Evolutionary conservation across 441 rosid genomes (phyloP).

Genomic region (Syzygium syzygioides): DNA sequence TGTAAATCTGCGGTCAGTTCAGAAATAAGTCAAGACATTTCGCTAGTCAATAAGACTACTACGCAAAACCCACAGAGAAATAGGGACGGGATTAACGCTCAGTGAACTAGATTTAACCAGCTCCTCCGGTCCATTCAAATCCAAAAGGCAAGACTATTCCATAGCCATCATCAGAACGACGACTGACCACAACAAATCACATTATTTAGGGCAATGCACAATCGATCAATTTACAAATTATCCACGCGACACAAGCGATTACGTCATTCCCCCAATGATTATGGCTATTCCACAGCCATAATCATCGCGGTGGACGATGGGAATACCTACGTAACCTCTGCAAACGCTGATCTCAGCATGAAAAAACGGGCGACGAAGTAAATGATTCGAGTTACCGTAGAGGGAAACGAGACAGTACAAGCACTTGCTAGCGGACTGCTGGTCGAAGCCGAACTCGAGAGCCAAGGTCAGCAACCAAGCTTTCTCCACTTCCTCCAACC

Average conservation of each 20-base stretch:
- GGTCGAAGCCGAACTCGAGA: slow-evolving; percentile 62
- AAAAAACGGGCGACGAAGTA: no score
- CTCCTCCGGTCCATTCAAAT: background rate
- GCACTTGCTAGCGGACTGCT: slow-evolving; percentile 49
- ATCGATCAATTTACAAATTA: background rate
- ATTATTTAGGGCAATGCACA: background rate
- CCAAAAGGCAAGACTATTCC: background rate
- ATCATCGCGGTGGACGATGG: background rate
- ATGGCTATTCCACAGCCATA: background rate
- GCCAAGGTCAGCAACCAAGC: slow-evolving; percentile 50
- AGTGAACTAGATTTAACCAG: background rate
- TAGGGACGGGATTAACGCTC: background rate
- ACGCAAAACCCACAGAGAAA: background rate
- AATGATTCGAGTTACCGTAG: slow-evolving; percentile 44
- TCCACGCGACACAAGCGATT: background rate
- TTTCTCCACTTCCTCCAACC: no score
- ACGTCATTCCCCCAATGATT: background rate
- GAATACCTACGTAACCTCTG: background rate
- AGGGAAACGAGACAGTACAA: slow-evolving; percentile 68
- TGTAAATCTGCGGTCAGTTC: background rate
- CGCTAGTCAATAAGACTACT: background rate
- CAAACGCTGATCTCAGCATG: no score
- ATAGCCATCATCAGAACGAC: background rate
- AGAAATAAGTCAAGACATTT: background rate
- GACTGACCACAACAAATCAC: background rate